These are phyloP conservation scores for Komagataella pastoris DNA, from an alignment of 805 yeast genomes.

Conservation along the genomic window DNA sequence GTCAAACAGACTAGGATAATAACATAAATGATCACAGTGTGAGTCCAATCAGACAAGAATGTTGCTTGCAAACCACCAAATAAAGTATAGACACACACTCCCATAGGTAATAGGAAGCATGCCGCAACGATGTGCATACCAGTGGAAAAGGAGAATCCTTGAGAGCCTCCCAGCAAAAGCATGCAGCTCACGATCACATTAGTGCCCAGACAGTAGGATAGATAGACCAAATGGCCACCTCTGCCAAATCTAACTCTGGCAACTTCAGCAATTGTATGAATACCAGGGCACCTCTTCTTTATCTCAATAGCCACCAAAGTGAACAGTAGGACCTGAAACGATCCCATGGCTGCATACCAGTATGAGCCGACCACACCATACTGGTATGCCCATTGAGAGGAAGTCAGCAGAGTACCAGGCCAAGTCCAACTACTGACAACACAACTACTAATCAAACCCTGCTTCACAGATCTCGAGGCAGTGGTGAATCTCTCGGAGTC, in stretches of 20 bases:
- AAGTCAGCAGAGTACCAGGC: slow-evolving; percentile 15
- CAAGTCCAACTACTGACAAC: slow-evolving; percentile 27
- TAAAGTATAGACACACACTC: slow-evolving; percentile 33
- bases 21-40: slow-evolving; percentile 29
- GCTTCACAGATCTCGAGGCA: slow-evolving; percentile 27
- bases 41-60: slow-evolving; percentile 37
- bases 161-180: slow-evolving; percentile 30
- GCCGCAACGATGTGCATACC: slow-evolving; percentile 34
- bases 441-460: slow-evolving; percentile 28
- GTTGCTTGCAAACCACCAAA: slow-evolving; percentile 40
- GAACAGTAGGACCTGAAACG: slow-evolving; percentile 23
- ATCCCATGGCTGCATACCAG: slow-evolving; percentile 16
- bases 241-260: slow-evolving; percentile 22
- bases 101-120: slow-evolving; percentile 28
- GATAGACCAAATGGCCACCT: slow-evolving; percentile 20
- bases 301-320: slow-evolving; percentile 23
- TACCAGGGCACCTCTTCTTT: slow-evolving; percentile 26
- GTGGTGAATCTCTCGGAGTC: slow-evolving; percentile 31
- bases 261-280: slow-evolving; percentile 26
- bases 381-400: slow-evolving; percentile 11
- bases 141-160: slow-evolving; percentile 23
- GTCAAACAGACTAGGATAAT: slow-evolving; percentile 16
- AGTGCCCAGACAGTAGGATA: slow-evolving; percentile 22
- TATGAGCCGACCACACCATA: slow-evolving; percentile 10
- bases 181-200: slow-evolving; percentile 23